Conservation (phyloP, 2,329 filamentous ascomycete genomes). For the Coleophoma crateriformis region DNA sequence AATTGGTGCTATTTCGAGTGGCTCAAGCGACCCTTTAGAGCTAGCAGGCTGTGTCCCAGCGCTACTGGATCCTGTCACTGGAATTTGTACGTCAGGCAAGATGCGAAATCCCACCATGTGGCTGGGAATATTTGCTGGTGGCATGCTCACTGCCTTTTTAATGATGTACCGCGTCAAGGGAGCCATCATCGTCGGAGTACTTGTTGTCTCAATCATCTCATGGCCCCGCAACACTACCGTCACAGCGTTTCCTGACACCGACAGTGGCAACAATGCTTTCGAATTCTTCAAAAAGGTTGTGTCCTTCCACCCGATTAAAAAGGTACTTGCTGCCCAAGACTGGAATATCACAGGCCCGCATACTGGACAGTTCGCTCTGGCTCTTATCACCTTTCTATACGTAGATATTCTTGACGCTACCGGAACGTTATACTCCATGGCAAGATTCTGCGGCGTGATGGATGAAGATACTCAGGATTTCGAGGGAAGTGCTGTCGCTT, state of each 20-base stretch:
- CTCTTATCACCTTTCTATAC: conserved; percentile 84
- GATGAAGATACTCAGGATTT: conserved; percentile 83
- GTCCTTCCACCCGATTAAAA: conserved; percentile 71
- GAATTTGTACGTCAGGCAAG: conserved; percentile 61
- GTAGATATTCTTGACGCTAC: conserved; percentile 87
- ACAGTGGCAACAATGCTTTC: conserved; percentile 64
- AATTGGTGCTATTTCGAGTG: conserved; percentile 72
- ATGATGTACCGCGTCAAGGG: conserved; percentile 86
- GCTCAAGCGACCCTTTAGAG: conserved; percentile 61
- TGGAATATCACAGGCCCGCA: conserved; percentile 63
- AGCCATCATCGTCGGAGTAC: conserved; percentile 76
- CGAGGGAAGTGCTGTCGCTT: conserved; percentile 77
- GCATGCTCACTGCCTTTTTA: conserved; percentile 71
- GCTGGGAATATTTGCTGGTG: conserved; percentile 84
- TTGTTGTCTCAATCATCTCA: conserved; percentile 81
- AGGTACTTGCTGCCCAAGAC: conserved; percentile 64
- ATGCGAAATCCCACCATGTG: conserved; percentile 83
- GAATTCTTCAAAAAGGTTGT: conserved; percentile 88
- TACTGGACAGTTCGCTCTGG: conserved; percentile 72
- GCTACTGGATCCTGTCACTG: conserved; percentile 28
- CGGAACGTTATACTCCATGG: conserved; percentile 86
- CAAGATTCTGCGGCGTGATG: conserved; percentile 73
- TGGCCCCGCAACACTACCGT: conserved; percentile 75
- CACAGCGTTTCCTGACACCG: conserved; percentile 74
- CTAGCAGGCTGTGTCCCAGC: conserved; percentile 51